Evolutionary conservation across 768 basidiomycete genomes (phyloP).

Genomic region (Psilocybe tampanensis): DNA sequence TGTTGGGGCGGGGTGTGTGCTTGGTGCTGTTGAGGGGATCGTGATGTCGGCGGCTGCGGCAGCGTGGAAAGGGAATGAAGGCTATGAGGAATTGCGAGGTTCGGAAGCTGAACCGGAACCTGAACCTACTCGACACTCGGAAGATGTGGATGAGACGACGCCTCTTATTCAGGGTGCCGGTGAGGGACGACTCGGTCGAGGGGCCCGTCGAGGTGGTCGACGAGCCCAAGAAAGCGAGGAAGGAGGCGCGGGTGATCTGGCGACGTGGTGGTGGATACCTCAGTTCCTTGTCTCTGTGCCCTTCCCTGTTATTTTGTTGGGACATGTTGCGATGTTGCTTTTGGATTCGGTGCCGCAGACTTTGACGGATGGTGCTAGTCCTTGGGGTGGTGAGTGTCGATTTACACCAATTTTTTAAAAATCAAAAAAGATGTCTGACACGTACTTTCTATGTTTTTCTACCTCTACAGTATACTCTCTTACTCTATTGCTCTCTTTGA

Average conservation of each 20-base stretch:
- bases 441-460: background rate
- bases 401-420: background rate
- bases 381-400: slow-evolving; percentile 24
- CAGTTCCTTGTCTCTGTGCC: slow-evolving; percentile 31
- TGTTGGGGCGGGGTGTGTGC: slow-evolving; percentile 41
- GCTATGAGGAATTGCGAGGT: slow-evolving; percentile 19
- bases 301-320: slow-evolving; percentile 28
- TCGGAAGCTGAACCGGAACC: slow-evolving; percentile 11
- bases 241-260: slow-evolving; percentile 12
- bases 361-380: slow-evolving; percentile 29
- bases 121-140: background rate
- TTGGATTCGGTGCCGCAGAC: slow-evolving; percentile 30
- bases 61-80: slow-evolving; percentile 9
- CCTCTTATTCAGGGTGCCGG: slow-evolving; percentile 20
- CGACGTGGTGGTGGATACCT: slow-evolving; percentile 31
- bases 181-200: slow-evolving; percentile 7
- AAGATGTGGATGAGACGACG: slow-evolving; percentile 22
- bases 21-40: slow-evolving; percentile 38
- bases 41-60: slow-evolving; percentile 4
- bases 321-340: slow-evolving; percentile 28
- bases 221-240: slow-evolving; percentile 15
- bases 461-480: slow-evolving; percentile 26
- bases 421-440: background rate
- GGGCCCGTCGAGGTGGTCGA: slow-evolving; percentile 12
- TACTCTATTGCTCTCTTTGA: slow-evolving; percentile 15